A percentile compares a stretch with the other conserved stretches of the same genome.
Evolutionary conservation across 345 rosid genomes (phyloP).

Genomic region (Camelina laxa): DNA sequence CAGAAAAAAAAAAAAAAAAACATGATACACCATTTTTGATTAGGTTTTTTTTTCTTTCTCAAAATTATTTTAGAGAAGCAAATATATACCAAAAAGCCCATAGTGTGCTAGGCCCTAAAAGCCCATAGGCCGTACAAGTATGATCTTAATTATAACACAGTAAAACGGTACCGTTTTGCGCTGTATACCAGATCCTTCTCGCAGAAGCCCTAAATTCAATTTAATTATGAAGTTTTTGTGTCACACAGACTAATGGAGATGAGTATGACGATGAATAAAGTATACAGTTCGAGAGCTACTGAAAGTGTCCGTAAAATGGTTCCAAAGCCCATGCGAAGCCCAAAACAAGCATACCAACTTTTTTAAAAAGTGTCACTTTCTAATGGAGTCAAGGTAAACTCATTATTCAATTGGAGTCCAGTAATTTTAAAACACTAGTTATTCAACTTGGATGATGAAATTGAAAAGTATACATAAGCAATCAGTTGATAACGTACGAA

Average conservation of each 20-base stretch:
- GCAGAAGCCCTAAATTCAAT: too few relatives aligned
- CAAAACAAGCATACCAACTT: neutral
- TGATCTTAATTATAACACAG: neutral
- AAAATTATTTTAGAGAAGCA: neutral
- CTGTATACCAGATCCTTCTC: too few relatives aligned
- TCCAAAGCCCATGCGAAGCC: neutral
- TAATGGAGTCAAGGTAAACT: neutral
- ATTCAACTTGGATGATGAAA: neutral
- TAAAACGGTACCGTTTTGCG: too few relatives aligned
- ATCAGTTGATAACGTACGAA: neutral
- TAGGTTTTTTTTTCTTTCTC: too few relatives aligned
- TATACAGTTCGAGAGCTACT: too few relatives aligned
- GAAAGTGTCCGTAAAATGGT: neutral
- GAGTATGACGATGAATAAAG: too few relatives aligned
- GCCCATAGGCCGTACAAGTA: neutral
- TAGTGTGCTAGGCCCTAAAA: neutral
- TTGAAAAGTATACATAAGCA: neutral
- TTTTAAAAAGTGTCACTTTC: neutral
- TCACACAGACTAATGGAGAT: too few relatives aligned
- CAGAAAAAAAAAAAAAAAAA: too few relatives aligned
- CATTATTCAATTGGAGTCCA: slow-evolving; percentile 1
- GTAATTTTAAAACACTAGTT: neutral
- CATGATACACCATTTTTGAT: too few relatives aligned
- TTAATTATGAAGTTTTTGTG: too few relatives aligned
- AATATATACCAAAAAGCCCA: neutral